Evolutionary conservation across 768 basidiomycete genomes (phyloP).

Genomic region (Chiua virens): DNA sequence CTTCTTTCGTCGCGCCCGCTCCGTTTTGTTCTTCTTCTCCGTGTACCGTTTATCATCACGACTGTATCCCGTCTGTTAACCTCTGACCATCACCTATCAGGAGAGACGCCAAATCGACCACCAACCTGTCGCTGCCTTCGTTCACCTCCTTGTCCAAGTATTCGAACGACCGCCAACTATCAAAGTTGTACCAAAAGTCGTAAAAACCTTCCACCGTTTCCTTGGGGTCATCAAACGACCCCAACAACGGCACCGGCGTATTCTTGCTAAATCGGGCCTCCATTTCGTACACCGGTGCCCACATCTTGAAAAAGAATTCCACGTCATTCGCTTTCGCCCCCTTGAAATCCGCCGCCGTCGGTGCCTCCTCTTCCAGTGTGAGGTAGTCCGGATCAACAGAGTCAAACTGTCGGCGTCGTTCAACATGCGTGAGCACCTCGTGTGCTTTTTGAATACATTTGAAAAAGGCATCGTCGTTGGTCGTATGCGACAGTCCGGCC

Average conservation of each 20-base stretch:
- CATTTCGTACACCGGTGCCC: slow-evolving; percentile 82
- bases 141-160: slow-evolving; percentile 98
- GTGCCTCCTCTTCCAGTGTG: slow-evolving; percentile 75
- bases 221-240: slow-evolving; percentile 68
- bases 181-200: slow-evolving; percentile 99
- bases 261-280: slow-evolving; percentile 90
- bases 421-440: slow-evolving; percentile 85
- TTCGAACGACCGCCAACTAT: slow-evolving; percentile 97
- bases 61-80: slow-evolving; percentile 40
- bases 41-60: slow-evolving; percentile 99
- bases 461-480: slow-evolving; percentile 98
- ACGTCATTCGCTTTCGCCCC: slow-evolving; percentile 42
- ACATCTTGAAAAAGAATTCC: slow-evolving; percentile 67
- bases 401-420: slow-evolving; percentile 93
- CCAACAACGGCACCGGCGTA: slow-evolving; percentile 83
- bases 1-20: slow-evolving; percentile 95
- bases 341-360: slow-evolving; percentile 62
- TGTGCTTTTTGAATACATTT: slow-evolving; percentile 99
- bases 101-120: slow-evolving; percentile 9
- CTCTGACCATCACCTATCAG: background rate
- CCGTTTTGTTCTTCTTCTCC: slow-evolving; percentile 99
- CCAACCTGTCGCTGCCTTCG: slow-evolving; percentile 92
- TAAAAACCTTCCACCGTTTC: slow-evolving; percentile 90
- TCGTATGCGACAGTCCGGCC: slow-evolving; percentile 68
- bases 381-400: slow-evolving; percentile 84